A percentile compares a stretch with the other conserved stretches of the same genome.
Evolutionary conservation across 257 asterid genomes (phyloP).

Genomic region (Primulina huaijiensis): DNA sequence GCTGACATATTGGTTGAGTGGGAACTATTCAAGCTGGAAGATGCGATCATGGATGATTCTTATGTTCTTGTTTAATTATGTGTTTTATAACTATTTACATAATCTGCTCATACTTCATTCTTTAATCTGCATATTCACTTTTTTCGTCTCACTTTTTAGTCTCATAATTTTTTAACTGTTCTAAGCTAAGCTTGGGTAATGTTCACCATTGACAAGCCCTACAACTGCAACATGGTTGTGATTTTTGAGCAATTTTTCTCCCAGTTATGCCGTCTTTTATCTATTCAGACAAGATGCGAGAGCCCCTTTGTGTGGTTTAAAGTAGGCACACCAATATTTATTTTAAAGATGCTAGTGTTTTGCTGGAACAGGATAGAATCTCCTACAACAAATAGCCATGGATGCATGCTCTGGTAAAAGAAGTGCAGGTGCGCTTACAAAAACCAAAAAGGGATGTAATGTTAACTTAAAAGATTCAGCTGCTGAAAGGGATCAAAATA

Average conservation of each 20-base stretch:
- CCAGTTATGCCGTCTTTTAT: neutral
- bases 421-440: conserved; percentile 31
- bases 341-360: conserved; percentile 10
- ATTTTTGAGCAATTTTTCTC: neutral
- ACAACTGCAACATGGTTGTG: neutral
- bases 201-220: neutral
- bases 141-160: neutral
- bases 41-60: neutral
- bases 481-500: conserved; percentile 37
- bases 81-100: too few relatives aligned
- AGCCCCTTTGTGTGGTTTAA: neutral
- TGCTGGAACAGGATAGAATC: conserved; percentile 29
- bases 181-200: neutral
- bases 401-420: conserved; percentile 50
- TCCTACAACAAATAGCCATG: conserved; percentile 31
- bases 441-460: conserved; percentile 37
- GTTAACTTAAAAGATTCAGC: conserved; percentile 33
- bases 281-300: neutral
- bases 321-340: neutral
- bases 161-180: neutral
- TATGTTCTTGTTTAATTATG: too few relatives aligned
- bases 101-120: neutral
- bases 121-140: conserved; percentile 4
- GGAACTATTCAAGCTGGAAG: neutral
- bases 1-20: neutral